A percentile compares a stretch with the other conserved stretches of the same genome.
Conservation (phyloP, 2,329 filamentous ascomycete species). For the Aspergillus quadricinctus region DNA sequence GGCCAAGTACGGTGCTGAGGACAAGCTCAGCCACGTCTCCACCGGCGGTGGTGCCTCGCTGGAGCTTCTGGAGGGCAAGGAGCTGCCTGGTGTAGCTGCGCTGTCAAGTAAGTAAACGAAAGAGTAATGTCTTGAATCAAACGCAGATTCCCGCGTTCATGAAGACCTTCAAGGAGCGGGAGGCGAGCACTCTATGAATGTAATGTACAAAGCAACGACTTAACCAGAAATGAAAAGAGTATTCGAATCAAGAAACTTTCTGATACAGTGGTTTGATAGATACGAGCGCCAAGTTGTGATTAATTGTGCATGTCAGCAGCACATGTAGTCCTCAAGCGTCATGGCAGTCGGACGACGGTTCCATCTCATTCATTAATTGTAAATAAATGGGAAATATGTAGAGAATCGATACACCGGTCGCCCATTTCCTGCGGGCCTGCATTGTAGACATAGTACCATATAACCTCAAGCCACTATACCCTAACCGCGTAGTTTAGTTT, state of each 20-base stretch:
- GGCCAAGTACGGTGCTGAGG: constrained; percentile 93
- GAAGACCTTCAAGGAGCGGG: neutral
- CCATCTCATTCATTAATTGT: neutral
- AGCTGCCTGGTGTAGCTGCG: constrained; percentile 85
- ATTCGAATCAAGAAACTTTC: constrained; percentile 14
- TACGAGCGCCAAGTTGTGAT: constrained; percentile 28
- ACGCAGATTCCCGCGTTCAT: constrained; percentile 1
- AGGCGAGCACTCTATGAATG: constrained; percentile 19
- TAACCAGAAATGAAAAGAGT: constrained; percentile 16
- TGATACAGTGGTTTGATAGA: constrained; percentile 21
- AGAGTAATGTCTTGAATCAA: constrained; percentile 4
- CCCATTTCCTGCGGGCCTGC: neutral
- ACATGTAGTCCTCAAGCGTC: neutral
- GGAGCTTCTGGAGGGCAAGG: constrained; percentile 97
- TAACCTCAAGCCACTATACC: neutral
- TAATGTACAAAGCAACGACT: constrained; percentile 34
- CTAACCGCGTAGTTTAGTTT: neutral
- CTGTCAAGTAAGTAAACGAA: constrained; percentile 68
- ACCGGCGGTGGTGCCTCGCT: constrained; percentile 93
- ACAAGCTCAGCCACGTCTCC: constrained; percentile 96
- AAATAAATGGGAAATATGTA: neutral
- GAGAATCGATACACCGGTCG: neutral
- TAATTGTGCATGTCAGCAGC: neutral
- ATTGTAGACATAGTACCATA: neutral
- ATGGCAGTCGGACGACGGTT: neutral